Evolutionary conservation across 2,329 filamentous ascomycete species (phyloP), one percentile per base, ranked within the genome.

Genomic region (Nigrospora osmanthi): DNA sequence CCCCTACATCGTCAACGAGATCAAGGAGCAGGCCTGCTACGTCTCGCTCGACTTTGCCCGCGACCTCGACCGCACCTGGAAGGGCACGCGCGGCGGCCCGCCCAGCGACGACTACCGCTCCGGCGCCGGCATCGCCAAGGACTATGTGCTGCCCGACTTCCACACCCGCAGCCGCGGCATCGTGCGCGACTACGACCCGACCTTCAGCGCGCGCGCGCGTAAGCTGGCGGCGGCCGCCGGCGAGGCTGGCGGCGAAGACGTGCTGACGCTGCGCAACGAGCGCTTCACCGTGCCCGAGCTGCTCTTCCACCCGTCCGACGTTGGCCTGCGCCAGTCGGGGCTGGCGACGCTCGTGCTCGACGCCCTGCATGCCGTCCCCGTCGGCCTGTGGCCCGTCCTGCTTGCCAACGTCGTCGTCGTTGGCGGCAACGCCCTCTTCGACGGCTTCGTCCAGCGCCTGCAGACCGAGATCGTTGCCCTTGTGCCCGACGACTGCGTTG

Each of bases 61-160:
- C 7, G 88, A 96, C 54, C 76, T 98, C 33, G 90, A 97, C 50
- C 76, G 75, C 51, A 84, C 83, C 0, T 95, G 89, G 89, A 93
- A 89, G 62, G 86, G 84, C 7, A 81, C 85, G 1, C 68, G 77
- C 49, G 76, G 81, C 37, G 75, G 81, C 54, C 14, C 14, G 34
- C 67, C 70, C 41, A 69, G 80, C 12, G 65, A 71, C 1, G 57
- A 64, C 0, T 82, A 73, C 44, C 38, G 70, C 3, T 66, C 61
- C 0, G 76, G 75, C 13, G 76, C 61, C 12, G 78, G 77, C 6
- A 80, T 96, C 32, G 85, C 89, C 6, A 83, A 90, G 46, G 91
- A 98, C 60, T 98, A 96, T 59, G 83, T 97, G 16, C 73, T 98
- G 2, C 93, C 93, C 0, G 90, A 98, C 62, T 85, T 80, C 49